Conservation (phyloP, 2,329 filamentous ascomycete genomes). For the Diplodia sapinea region DNA sequence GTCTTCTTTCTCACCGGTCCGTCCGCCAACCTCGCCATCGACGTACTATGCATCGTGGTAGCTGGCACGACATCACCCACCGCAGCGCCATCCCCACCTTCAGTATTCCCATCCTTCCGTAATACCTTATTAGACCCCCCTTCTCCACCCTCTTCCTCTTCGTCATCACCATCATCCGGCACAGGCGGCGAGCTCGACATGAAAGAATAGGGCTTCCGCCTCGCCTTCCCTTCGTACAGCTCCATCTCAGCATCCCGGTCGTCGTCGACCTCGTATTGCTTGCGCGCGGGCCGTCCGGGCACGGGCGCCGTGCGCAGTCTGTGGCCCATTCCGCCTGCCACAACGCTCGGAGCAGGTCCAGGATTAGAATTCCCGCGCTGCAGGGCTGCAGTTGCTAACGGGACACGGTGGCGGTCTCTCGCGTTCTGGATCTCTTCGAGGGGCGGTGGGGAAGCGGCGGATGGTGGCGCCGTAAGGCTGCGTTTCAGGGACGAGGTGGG, state of each 20-base stretch:
- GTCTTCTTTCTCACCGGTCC: slow-evolving; percentile 48
- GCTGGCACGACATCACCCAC: not conserved
- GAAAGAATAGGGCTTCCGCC: slow-evolving; percentile 19
- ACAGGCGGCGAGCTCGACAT: slow-evolving; percentile 16
- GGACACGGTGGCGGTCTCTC: not conserved
- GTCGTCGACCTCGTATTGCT: not conserved
- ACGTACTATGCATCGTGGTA: slow-evolving; percentile 51
- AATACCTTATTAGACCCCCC: slow-evolving; percentile 33
- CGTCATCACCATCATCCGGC: not conserved
- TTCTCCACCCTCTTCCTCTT: not conserved
- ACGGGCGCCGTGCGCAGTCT: slow-evolving; percentile 24
- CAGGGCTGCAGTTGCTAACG: not conserved
- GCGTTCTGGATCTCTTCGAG: slow-evolving; percentile 24
- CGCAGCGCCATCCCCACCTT: not conserved
- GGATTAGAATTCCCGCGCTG: not conserved
- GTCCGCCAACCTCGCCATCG: slow-evolving; percentile 39
- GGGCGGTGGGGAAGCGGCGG: not conserved
- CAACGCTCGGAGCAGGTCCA: too few relatives aligned
- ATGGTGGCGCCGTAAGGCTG: not conserved
- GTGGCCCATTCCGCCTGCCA: not conserved
- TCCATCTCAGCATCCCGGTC: not conserved
- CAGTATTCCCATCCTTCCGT: not conserved
- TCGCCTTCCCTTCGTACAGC: not conserved
- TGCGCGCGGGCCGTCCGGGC: slow-evolving; percentile 12
- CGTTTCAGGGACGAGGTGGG: not conserved